A percentile compares a stretch with the other conserved stretches of the same genome.
Conservation (phyloP, 768 basidiomycete genomes). For the Tricholoma saponaceum region DNA sequence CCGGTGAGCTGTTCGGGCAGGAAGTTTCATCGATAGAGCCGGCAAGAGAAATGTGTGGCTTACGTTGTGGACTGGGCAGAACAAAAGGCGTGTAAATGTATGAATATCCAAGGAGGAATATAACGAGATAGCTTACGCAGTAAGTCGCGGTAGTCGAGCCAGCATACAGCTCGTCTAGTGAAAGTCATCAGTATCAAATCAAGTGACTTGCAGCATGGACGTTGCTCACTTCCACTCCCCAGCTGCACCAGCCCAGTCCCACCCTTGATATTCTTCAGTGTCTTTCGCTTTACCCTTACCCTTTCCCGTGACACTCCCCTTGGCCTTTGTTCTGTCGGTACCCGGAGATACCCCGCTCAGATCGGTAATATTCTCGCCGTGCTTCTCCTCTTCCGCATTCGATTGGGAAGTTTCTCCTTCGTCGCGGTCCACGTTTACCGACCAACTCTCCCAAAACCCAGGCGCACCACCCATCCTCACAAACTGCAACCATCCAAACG, state of each 20-base stretch:
- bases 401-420: background rate
- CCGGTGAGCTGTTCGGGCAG: slow-evolving; percentile 12
- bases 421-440: slow-evolving; percentile 10
- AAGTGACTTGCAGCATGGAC: background rate
- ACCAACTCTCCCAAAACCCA: slow-evolving; percentile 31
- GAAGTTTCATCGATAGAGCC: slow-evolving; percentile 3
- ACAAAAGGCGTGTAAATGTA: background rate
- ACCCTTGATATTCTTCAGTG: slow-evolving; percentile 29
- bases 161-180: slow-evolving; percentile 49
- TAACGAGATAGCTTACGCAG: slow-evolving; percentile 33
- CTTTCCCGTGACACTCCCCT: slow-evolving; percentile 14
- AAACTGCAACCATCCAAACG: slow-evolving; percentile 26
- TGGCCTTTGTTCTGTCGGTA: background rate
- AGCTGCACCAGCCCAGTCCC: slow-evolving; percentile 58
- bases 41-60: background rate
- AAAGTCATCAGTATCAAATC: background rate
- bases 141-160: slow-evolving; percentile 55
- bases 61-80: slow-evolving; percentile 36
- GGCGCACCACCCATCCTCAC: slow-evolving; percentile 37
- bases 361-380: background rate
- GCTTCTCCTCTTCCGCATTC: background rate
- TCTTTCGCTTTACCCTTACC: slow-evolving; percentile 13
- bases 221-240: slow-evolving; percentile 49
- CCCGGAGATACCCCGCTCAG: background rate
- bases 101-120: background rate